Base-by-base conservation (phyloP, 768 basidiomycete species). In the Mycena rosella region DNA sequence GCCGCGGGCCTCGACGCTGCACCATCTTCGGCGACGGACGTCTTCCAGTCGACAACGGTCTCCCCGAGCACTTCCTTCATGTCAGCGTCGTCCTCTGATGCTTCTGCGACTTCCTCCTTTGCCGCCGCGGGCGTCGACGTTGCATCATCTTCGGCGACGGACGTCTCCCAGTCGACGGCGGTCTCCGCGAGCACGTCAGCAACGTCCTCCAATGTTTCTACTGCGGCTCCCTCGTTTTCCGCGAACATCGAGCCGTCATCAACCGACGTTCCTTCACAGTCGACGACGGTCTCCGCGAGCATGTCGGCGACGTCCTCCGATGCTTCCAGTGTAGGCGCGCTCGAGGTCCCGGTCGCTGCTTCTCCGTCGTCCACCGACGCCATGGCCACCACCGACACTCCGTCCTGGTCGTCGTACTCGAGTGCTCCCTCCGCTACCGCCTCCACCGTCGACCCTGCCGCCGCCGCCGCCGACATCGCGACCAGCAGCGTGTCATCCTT, bases 391-490 rank as follows among this genome's bases (percentile, higher is more conserved):
- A 38, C 47, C 66, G n/a, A 20, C 67, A 49, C 45, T 24, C 36
- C 70, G 9, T 42, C 67, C 14, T n/a, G n/a, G n/a, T 63, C 68
- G 3, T 42, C 60, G 26, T 66, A 60, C 36, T 79, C 81, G 26
- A 64, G 79, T 30, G 76, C 79, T 42, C 74, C 80, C 2, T 73
- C 81, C 20, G 58, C 80, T 26, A 63, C 76, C n/a, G 78, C 81
- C 40, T 75, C 84, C 5, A 70, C 76, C 32, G 80, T 83, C 36
- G 74, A 80, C 17, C 76, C 75, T 40, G 68, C 74, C 0, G 73
- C 79, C 24, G 58, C 76, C 7, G 73, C 82, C 1, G 73, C 71
- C 14, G 77, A 60, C 24, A 36, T 52, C 29, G 55, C 49, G 38
- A 30, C 24, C 58, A 52, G 53, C 52, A 44, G n/a, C 53, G 34